Percentiles rank a stretch among this genome's conserved stretches.
Conservation (phyloP, 2,329 filamentous ascomycete genomes). For the Eutypella sp. region DNA sequence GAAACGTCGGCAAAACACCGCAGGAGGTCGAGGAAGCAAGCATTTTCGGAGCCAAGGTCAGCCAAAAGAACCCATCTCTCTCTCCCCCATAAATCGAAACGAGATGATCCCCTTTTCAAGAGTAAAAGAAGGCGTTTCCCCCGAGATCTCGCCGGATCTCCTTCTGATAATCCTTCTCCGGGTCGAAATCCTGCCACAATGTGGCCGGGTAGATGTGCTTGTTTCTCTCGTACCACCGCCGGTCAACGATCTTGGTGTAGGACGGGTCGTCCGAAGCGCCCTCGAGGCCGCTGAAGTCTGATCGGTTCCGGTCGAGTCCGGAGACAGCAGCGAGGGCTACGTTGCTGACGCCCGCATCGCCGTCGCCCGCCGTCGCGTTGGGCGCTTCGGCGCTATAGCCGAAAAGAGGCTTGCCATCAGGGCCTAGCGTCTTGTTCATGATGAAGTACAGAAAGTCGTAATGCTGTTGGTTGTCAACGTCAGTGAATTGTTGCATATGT, state of each 20-base stretch:
- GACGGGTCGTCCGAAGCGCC: conserved; percentile 73
- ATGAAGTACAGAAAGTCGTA: conserved; percentile 98
- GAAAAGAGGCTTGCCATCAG: conserved; percentile 70
- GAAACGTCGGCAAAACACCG: background rate
- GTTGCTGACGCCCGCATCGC: conserved; percentile 9
- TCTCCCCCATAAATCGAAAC: too few species aligned
- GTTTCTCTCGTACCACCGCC: conserved; percentile 94
- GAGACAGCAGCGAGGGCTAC: conserved; percentile 35
- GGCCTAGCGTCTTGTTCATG: conserved; percentile 75
- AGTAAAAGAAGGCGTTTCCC: conserved; percentile 92
- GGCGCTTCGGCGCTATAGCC: conserved; percentile 59
- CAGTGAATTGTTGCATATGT: conserved; percentile 6
- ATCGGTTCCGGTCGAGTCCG: conserved; percentile 33
- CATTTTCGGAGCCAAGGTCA: too few species aligned
- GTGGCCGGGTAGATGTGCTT: conserved; percentile 98
- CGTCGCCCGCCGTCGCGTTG: conserved; percentile 6
- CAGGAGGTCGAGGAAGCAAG: too few species aligned
- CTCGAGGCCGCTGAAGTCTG: conserved; percentile 58
- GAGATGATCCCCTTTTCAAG: conserved; percentile 33
- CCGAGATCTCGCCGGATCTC: conserved; percentile 77
- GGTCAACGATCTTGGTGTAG: conserved; percentile 89
- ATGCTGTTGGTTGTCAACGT: conserved; percentile 54
- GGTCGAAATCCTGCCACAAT: conserved; percentile 92
- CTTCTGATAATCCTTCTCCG: conserved; percentile 76
- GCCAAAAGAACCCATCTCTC: too few species aligned